phyloP scores from a whole-genome alignment of 306 rosid genomes.

The Vigna nakashimae region DNA sequence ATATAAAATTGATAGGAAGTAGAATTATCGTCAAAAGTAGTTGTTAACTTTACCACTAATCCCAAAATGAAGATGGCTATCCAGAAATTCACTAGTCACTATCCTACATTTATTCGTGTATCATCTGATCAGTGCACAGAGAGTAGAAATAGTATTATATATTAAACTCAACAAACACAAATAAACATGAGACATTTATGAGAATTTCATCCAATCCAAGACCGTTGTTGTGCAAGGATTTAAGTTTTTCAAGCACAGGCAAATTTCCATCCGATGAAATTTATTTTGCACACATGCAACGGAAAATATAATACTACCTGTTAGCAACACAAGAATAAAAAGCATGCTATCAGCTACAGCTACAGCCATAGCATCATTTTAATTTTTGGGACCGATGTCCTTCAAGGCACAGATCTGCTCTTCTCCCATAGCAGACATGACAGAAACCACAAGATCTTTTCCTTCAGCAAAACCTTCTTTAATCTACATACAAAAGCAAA shows the following conservation, averaged over 20 bases:
- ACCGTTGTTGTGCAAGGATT: slow-evolving; percentile 17
- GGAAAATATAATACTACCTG: slow-evolving; percentile 48
- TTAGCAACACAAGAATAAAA: slow-evolving; percentile 28
- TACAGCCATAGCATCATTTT: slow-evolving; percentile 49
- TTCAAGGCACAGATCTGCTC: slow-evolving; percentile 76
- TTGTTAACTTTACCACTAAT: no score
- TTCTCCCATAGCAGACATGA: slow-evolving; percentile 88
- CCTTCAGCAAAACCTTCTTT: slow-evolving; percentile 78
- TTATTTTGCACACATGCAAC: slow-evolving; percentile 54
- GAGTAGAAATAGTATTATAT: slow-evolving; percentile 1
- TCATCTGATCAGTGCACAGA: not conserved
- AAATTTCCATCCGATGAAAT: slow-evolving; percentile 39
- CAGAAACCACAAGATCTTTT: slow-evolving; percentile 77
- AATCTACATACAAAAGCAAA: slow-evolving; percentile 50
- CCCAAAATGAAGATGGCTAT: not conserved
- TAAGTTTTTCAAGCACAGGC: slow-evolving; percentile 37
- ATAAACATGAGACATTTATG: slow-evolving; percentile 1
- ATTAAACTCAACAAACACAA: slow-evolving; percentile 24
- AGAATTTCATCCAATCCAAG: slow-evolving; percentile 30
- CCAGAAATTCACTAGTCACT: not conserved
- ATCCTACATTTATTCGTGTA: not conserved
- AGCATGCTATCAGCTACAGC: slow-evolving; percentile 49
- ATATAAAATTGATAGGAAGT: no score
- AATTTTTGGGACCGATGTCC: slow-evolving; percentile 77
- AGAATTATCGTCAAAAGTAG: no score